These are phyloP conservation scores for Setaria italica DNA, from an alignment of 202 grass and related monocot genomes.

Conservation along the genomic window DNA sequence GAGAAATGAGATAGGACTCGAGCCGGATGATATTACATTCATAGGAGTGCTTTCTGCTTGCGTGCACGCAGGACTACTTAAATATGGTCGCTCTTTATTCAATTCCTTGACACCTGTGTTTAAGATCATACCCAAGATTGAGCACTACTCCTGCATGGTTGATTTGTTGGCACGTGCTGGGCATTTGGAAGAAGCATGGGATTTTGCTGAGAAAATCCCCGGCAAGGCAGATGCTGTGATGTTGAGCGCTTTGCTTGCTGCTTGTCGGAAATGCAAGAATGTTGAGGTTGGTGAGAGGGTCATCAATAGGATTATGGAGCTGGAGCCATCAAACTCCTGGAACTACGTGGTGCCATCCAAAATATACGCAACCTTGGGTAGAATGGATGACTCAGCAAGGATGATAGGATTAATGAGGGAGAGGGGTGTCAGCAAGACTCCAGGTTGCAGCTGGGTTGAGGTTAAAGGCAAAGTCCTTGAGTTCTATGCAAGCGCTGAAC, in stretches of 20 bases:
- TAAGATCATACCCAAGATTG: constrained; percentile 62
- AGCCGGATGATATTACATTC: constrained; percentile 72
- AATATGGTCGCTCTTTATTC: constrained; percentile 70
- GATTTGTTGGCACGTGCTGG: constrained; percentile 77
- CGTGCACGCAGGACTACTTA: constrained; percentile 73
- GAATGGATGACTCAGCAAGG: constrained; percentile 68
- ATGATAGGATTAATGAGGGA: constrained; percentile 82
- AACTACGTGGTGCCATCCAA: constrained; percentile 89
- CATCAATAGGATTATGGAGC: constrained; percentile 65
- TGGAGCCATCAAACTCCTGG: constrained; percentile 71
- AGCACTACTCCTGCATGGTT: constrained; percentile 89
- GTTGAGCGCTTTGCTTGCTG: constrained; percentile 73
- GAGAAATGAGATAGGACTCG: constrained; percentile 54
- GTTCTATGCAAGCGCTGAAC: constrained; percentile 73
- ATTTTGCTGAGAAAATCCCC: constrained; percentile 69
- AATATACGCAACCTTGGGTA: constrained; percentile 69
- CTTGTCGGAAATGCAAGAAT: constrained; percentile 70
- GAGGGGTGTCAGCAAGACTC: constrained; percentile 73
- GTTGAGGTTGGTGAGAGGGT: constrained; percentile 69
- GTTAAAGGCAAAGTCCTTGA: constrained; percentile 62
- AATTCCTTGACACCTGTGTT: constrained; percentile 58
- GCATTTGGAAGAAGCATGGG: constrained; percentile 77
- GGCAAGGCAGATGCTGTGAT: constrained; percentile 72
- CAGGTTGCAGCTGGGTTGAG: constrained; percentile 84
- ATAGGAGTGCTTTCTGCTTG: constrained; percentile 80